Evolutionary conservation across 2,329 filamentous ascomycete species (phyloP).

Genomic region (Aspergillus puulaauensis): DNA sequence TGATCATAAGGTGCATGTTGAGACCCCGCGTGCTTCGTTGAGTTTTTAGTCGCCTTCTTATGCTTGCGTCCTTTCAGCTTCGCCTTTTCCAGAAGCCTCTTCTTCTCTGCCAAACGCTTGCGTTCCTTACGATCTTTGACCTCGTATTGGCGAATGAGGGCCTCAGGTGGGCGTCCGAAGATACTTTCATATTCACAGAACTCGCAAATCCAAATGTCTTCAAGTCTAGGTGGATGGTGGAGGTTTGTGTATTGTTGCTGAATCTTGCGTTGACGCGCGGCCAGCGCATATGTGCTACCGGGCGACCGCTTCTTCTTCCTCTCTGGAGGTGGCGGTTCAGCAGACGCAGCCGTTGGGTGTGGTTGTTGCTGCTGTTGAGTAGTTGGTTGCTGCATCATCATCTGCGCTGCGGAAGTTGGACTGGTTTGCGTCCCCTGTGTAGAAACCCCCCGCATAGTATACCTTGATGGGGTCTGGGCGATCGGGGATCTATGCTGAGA

Average conservation of each 20-base stretch:
- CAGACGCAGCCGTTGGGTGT: constrained; percentile 33
- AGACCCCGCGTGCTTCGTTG: constrained; percentile 47
- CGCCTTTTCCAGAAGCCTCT: constrained; percentile 82
- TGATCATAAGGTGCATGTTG: constrained; percentile 39
- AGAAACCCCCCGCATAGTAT: constrained; percentile 43
- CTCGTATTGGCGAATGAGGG: constrained; percentile 87
- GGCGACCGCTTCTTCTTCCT: constrained; percentile 67
- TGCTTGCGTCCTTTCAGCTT: constrained; percentile 90
- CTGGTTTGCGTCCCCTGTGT: constrained; percentile 59
- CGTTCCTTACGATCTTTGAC: constrained; percentile 86
- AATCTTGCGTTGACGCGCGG: constrained; percentile 74
- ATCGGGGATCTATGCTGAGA: constrained; percentile 36
- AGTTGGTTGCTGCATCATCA: constrained; percentile 36
- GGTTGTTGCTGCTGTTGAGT: constrained; percentile 17
- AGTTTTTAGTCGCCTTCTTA: constrained; percentile 74
- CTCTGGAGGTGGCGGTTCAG: constrained; percentile 47
- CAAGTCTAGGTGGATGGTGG: constrained; percentile 66
- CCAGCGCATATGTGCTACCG: constrained; percentile 69
- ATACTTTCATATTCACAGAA: constrained; percentile 98
- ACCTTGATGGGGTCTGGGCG: constrained; percentile 31
- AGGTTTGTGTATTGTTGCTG: constrained; percentile 75
- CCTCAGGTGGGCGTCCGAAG: constrained; percentile 81
- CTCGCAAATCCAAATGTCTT: constrained; percentile 92
- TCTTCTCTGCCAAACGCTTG: constrained; percentile 81
- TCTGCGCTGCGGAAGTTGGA: constrained; percentile 45